Base-by-base conservation (phyloP, 352 stramenopile genomes). In the Globisporangium nunn region DNA sequence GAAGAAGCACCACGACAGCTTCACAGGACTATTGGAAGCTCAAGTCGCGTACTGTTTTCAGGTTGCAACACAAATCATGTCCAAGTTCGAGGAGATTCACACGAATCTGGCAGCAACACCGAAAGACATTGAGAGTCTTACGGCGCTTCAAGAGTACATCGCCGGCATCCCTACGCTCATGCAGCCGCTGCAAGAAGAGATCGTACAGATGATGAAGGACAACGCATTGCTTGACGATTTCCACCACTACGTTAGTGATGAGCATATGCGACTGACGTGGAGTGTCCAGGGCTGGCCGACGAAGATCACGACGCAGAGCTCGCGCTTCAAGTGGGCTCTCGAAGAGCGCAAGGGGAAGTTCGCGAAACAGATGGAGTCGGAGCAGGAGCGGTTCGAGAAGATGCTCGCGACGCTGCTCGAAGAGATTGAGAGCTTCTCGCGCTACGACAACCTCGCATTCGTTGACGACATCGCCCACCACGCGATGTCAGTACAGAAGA, bases 351-450 rank as follows among this genome's bases (percentile, higher is more conserved):
- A 96, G 56, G 64, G 70, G 6, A 87, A 87, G 54, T 97, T 97
- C 58, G 74, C 89, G 6, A 91, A 96, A 53, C 85, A 96, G 53
- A 98, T 98, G 92, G 84, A 96, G 51, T 88, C 89, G 0, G 93
- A 98, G 61, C 94, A 98, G 62, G 82, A 95, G 46, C 78, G 87
- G 0, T 98, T 98, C 60, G 81, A 95, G 10, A 92, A 96, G 56
- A 88, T 81, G 7, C 64, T 98, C 4, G 60, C 67, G 8, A 64
- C 76, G 18, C 50, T 98, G 8, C 66, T 95, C 41, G 72, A 95
- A 18, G 93, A 98, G 56, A 91, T 97, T 33, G 81, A 94, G n/a
- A 90, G 76, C 39, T 94, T 96, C 39, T 67, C 74, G 2, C 74
- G 83, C 11, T 96, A 95, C 61, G 79, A 95, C 48, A 94, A 97